phyloP scores from a whole-genome alignment of 1,284 basidiomycete genomes.

The Fomitopsis palustris region DNA sequence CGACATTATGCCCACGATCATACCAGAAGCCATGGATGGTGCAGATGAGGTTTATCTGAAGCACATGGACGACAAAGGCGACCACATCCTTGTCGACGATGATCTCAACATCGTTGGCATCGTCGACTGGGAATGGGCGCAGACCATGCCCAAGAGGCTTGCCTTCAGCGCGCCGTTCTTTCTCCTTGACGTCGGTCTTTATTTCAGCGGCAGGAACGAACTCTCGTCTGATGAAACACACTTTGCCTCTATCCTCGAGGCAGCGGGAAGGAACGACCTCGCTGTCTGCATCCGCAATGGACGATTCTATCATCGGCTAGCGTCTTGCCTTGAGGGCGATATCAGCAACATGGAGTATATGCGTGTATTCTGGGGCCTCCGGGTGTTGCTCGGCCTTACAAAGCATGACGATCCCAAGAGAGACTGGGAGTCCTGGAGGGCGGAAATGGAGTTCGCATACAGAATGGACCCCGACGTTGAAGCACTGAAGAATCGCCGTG shows the following conservation, averaged over 20 bases:
- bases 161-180: conserved; percentile 16
- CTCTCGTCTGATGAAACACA: conserved; percentile 3
- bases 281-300: conserved; percentile 5
- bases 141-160: conserved; percentile 13
- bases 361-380: neutral
- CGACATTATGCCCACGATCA: conserved; percentile 6
- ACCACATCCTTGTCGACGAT: conserved; percentile 26
- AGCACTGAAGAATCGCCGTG: too few relatives aligned
- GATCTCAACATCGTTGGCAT: conserved; percentile 20
- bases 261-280: conserved; percentile 1
- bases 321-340: neutral
- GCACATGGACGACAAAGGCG: conserved; percentile 29
- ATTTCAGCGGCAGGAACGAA: conserved; percentile 4
- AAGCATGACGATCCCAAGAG: neutral
- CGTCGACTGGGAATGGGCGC: conserved; percentile 31
- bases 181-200: conserved; percentile 3
- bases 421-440: neutral
- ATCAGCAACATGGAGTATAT: neutral
- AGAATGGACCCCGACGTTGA: too few relatives aligned
- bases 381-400: neutral
- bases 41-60: conserved; percentile 20
- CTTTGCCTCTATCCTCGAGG: conserved; percentile 7
- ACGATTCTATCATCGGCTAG: neutral
- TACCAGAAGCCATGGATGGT: neutral
- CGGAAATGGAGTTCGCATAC: neutral